These are phyloP conservation scores for Ceratobasidium sp. DNA, from an alignment of 1,284 basidiomycete species.

Conservation along the genomic window DNA sequence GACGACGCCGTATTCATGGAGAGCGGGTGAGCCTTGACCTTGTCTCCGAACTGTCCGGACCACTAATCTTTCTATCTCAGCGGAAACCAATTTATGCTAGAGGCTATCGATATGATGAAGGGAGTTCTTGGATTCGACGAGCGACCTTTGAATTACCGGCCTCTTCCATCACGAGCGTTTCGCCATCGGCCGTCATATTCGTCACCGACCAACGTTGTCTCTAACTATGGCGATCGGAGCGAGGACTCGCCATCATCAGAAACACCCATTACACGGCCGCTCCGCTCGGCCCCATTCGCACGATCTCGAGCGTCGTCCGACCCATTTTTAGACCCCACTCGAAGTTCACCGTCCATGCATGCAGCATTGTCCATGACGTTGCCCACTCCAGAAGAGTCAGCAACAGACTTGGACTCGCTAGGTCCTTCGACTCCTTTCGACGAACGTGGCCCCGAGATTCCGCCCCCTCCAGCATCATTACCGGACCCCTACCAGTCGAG, in stretches of 20 bases:
- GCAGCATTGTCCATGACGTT: conserved; percentile 36
- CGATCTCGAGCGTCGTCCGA: conserved; percentile 40
- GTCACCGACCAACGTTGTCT: conserved; percentile 21
- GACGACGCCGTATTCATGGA: conserved; percentile 52
- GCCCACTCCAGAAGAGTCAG: conserved; percentile 39
- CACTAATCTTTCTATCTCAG: conserved; percentile 36
- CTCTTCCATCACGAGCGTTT: conserved; percentile 42
- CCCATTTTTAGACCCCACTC: conserved; percentile 42
- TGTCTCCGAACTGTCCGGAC: conserved; percentile 9
- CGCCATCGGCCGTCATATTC: conserved; percentile 33
- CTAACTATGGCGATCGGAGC: conserved; percentile 12
- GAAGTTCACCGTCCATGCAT: conserved; percentile 40
- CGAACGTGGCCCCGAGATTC: conserved; percentile 42
- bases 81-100: conserved; percentile 50
- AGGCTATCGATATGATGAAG: conserved; percentile 51
- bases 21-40: conserved; percentile 48
- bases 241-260: conserved; percentile 22
- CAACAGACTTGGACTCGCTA: conserved; percentile 37
- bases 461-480: conserved; percentile 31
- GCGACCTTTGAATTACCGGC: conserved; percentile 39
- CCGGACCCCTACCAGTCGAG: conserved; percentile 28
- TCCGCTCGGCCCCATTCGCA: conserved; percentile 21
- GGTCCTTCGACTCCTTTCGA: conserved; percentile 37
- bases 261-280: not conserved
- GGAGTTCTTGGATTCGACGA: conserved; percentile 47